phyloP scores from a whole-genome alignment of 805 yeast genomes.

The Ogataea pignaliae region DNA sequence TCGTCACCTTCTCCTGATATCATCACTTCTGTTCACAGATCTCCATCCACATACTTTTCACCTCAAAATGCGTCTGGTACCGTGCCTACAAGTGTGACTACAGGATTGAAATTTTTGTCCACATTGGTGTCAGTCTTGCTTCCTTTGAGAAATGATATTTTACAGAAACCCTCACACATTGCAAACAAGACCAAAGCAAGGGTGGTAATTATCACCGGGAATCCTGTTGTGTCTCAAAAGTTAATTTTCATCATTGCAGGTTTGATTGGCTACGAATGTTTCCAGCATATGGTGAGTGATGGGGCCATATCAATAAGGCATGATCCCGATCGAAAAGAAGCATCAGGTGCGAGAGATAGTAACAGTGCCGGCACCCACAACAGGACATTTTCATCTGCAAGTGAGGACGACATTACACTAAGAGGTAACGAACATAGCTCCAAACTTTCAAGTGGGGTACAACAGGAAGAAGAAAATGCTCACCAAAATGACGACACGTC shows the following conservation, averaged over 20 bases:
- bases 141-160: slow-evolving; percentile 33
- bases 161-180: slow-evolving; percentile 31
- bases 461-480: not conserved
- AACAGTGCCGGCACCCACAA: not conserved
- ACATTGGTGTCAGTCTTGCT: slow-evolving; percentile 42
- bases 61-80: not conserved
- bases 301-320: not conserved
- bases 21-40: slow-evolving; percentile 4
- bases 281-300: slow-evolving; percentile 7
- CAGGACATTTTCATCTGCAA: not conserved
- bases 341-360: not conserved
- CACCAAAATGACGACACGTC: slow-evolving; percentile 1
- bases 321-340: not conserved
- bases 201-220: slow-evolving; percentile 50
- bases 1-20: not conserved
- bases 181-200: slow-evolving; percentile 31
- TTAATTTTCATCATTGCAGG: slow-evolving; percentile 50
- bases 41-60: slow-evolving; percentile 6
- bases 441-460: not conserved
- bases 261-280: slow-evolving; percentile 35
- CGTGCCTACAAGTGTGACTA: slow-evolving; percentile 1
- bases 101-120: slow-evolving; percentile 38
- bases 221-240: slow-evolving; percentile 53
- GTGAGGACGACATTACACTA: slow-evolving; percentile 4
- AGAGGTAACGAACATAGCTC: not conserved